phyloP scores from a whole-genome alignment of 768 basidiomycete genomes.

The Russula lepida region DNA sequence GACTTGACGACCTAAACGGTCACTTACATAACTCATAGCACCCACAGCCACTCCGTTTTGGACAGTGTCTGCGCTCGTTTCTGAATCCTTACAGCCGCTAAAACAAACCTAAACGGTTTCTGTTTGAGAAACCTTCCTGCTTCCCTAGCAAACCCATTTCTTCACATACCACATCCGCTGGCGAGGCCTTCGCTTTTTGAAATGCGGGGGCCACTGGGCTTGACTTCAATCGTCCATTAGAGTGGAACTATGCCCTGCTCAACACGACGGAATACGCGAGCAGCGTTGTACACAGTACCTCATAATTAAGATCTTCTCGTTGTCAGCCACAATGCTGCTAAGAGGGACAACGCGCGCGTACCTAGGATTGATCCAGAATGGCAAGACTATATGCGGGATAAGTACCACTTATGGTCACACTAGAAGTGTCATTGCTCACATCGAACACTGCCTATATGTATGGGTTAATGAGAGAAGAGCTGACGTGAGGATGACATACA shows the following conservation, averaged over 20 bases:
- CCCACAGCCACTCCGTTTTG: slow-evolving; percentile 62
- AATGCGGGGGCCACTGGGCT: slow-evolving; percentile 24
- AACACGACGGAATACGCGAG: background rate
- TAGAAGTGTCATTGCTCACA: slow-evolving; percentile 16
- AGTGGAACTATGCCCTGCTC: slow-evolving; percentile 24
- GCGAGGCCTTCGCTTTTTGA: slow-evolving; percentile 45
- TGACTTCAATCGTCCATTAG: slow-evolving; percentile 26
- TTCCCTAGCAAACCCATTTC: background rate
- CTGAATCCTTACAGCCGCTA: slow-evolving; percentile 74
- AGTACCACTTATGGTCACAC: background rate
- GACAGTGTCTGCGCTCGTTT: slow-evolving; percentile 72
- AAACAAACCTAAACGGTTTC: slow-evolving; percentile 55
- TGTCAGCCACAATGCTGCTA: background rate
- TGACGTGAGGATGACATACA: slow-evolving; percentile 34
- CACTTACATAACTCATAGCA: slow-evolving; percentile 69
- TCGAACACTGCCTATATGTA: slow-evolving; percentile 26
- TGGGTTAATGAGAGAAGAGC: background rate
- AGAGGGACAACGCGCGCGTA: slow-evolving; percentile 29
- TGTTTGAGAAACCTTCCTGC: slow-evolving; percentile 2
- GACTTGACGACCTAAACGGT: background rate
- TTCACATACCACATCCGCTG: slow-evolving; percentile 73
- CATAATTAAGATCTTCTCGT: slow-evolving; percentile 56
- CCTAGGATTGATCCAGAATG: slow-evolving; percentile 87
- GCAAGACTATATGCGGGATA: slow-evolving; percentile 46
- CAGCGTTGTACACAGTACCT: slow-evolving; percentile 31